Evolutionary conservation across 768 basidiomycete genomes (phyloP), one percentile per base, ranked within the genome.

Genomic region (Leccinum uliginosum): DNA sequence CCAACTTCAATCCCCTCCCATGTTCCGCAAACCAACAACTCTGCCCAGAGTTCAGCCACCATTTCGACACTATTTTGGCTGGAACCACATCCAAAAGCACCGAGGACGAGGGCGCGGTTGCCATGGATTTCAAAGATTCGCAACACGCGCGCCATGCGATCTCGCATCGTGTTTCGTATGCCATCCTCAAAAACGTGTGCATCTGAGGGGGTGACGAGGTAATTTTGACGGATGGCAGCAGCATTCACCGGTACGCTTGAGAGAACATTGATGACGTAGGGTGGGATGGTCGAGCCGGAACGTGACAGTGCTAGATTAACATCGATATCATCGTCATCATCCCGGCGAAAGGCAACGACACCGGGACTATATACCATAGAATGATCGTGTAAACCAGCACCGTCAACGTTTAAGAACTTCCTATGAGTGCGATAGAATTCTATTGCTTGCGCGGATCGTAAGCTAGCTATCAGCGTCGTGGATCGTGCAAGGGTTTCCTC

Each of bases 121-220:
- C 77, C 76, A 15, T 68, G 65, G 23, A 70, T 67, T 62, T 79
- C 73, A 57, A 80, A 80, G 34, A 76, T 67, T n/a, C 73, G 71
- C 55, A 80, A 63, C 11, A 66, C 70, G 27, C 78, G 76, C 1
- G 74, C 79, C 79, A 80, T 80, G 40, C 80, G 76, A 52, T 80
- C 78, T 49, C 72, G 70, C 77, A 80, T 80, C 29, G 71, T 73
- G 47, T 53, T 58, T 26, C 76, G 72, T 53, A 78, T 76, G 11
- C 74, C 75, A 12, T 73, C 67, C 54, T 71, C 71, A 46, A 75
- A 75, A 24, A 77, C 53, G 47, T 74, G 55, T 6, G 66, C 62
- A 50, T 76, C 71, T 3, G 65, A 65, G 6, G 74, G 63, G 6
- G 67, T 62, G 43, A 76, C 74, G 51, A 51, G 54, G 53, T 76